Conservation (phyloP, 2,329 filamentous ascomycete genomes). For the Diplodia seriata region DNA sequence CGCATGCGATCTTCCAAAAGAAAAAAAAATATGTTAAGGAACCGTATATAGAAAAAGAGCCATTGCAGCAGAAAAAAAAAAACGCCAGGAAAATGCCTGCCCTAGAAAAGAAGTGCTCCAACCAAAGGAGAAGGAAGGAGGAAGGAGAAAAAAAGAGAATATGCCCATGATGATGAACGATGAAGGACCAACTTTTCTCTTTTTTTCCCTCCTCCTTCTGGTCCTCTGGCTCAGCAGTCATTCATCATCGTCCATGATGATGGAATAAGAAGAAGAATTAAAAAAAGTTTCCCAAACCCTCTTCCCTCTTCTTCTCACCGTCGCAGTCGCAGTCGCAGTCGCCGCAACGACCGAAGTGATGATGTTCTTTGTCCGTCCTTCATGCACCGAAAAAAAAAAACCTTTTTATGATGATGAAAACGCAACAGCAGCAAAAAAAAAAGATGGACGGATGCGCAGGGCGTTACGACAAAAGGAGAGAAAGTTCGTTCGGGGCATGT, state of each 20-base stretch:
- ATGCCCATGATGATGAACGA: background rate
- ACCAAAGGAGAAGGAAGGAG: background rate
- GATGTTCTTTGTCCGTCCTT: background rate
- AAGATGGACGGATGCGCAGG: background rate
- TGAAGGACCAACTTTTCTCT: background rate
- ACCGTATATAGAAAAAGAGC: background rate
- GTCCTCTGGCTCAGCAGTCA: no score
- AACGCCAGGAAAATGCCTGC: background rate
- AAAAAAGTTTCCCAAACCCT: no score
- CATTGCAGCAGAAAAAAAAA: background rate
- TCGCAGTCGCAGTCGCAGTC: no score
- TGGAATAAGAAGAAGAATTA: background rate
- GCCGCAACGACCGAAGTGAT: background rate
- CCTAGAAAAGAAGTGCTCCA: background rate
- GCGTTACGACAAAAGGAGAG: conserved; percentile 1
- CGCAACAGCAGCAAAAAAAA: background rate
- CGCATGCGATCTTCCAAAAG: background rate
- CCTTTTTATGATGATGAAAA: background rate
- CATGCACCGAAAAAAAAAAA: background rate
- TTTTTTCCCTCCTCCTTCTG: background rate
- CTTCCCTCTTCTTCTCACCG: background rate
- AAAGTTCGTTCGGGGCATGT: background rate
- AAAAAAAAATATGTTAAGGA: no score
- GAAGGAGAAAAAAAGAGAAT: no score
- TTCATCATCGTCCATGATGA: no score